Base-by-base conservation (phyloP, 163 green algal species). In the Chlamydomonas reinhardtii region DNA sequence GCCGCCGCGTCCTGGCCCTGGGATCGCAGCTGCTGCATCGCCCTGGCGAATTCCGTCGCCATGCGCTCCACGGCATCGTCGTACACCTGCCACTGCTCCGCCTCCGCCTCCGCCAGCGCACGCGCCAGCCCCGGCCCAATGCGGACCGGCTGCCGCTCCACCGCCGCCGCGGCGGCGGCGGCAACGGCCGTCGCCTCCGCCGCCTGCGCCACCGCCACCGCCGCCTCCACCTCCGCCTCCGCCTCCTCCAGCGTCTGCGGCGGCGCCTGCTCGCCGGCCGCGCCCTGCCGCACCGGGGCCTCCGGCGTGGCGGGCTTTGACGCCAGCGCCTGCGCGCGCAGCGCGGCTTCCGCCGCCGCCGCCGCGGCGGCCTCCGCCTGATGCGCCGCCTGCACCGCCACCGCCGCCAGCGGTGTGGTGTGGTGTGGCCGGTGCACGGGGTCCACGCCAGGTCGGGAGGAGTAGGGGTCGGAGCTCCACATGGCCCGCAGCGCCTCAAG, bases 391-490 rank as follows among this genome's bases (percentile, higher is more conserved):
- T 6, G 0, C 32, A n/a, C 8, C 0, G 68, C 68, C 0, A 4
- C 27, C 2, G 27, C 24, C 12, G 25, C 24, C 25, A 20, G 12
- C 16, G 66, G 65, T 32, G 32, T 56, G 12, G 32, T 70, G 34
- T 35, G 15, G 6, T 37, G 27, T 2, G 66, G 17, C 5, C 29
- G 71, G 71, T 35, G 17, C 25, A 20, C 12, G 1, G 78, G 79
- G 52, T 85, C 79, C 12, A 85, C 79, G 2, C 79, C 79, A 4
- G 79, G 79, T 0, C 79, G 48, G 2, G 79, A 70, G n/a, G 73
- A 84, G 70, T 89, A 89, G 22, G 84, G 84, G 34, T 83, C 84
- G 2, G 76, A 85, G 4, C 37, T 83, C 85, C 85, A 90, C 85
- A 90, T 86, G 31, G 77, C 43, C 0, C 85, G 70, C 16, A 90